Conservation (phyloP, 2,329 filamentous ascomycete species). For the Claviceps quebecensis region DNA sequence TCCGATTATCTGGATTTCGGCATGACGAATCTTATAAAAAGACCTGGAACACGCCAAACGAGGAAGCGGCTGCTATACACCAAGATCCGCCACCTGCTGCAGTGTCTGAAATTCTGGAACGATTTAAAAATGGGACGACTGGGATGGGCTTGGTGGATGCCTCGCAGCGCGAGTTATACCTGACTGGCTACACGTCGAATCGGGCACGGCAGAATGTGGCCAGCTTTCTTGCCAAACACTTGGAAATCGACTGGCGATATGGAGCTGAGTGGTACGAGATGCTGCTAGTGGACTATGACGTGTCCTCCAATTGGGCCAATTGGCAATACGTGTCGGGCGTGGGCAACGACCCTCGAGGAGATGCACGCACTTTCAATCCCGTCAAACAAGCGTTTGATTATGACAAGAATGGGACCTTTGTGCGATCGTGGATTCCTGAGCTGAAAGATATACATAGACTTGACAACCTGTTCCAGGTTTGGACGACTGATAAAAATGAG, state of each 20-base stretch:
- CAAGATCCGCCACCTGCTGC: conserved; percentile 29
- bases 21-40: conserved; percentile 25
- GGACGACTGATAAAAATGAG: conserved; percentile 46
- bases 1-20: conserved; percentile 50
- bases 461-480: conserved; percentile 55
- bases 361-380: conserved; percentile 64
- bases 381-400: conserved; percentile 72
- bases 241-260: conserved; percentile 65
- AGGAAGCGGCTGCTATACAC: conserved; percentile 15
- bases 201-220: conserved; percentile 65
- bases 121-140: conserved; percentile 53
- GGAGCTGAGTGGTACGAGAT: conserved; percentile 76
- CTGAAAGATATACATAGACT: conserved; percentile 37
- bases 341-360: conserved; percentile 61
- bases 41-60: conserved; percentile 34
- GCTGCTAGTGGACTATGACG: conserved; percentile 61
- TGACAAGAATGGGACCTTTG: conserved; percentile 54
- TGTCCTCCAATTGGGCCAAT: conserved; percentile 65
- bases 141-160: conserved; percentile 69
- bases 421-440: conserved; percentile 61
- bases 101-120: conserved; percentile 33
- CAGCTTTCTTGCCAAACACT: conserved; percentile 57
- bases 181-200: conserved; percentile 69
- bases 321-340: conserved; percentile 75
- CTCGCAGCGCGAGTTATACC: conserved; percentile 56